Evolutionary conservation across 805 yeast genomes (phyloP).

Genomic region (Candida multigemmis): DNA sequence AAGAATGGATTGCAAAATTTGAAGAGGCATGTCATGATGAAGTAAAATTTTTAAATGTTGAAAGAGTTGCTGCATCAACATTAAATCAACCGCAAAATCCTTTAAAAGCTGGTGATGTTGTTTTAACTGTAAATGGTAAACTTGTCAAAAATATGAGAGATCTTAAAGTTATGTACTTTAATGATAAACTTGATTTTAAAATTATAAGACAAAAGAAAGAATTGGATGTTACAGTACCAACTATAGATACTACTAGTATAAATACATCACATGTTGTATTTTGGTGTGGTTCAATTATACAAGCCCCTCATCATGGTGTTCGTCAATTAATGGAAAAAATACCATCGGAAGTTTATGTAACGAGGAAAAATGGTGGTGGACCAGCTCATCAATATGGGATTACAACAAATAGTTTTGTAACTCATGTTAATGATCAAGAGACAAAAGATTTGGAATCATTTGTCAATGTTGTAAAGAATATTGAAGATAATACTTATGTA

Average conservation of each 20-base stretch:
- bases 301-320: slow-evolving; percentile 89
- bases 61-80: slow-evolving; percentile 51
- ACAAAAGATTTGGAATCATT: slow-evolving; percentile 67
- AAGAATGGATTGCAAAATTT: slow-evolving; percentile 65
- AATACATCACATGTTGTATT: slow-evolving; percentile 59
- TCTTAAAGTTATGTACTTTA: slow-evolving; percentile 40
- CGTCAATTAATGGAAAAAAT: slow-evolving; percentile 70
- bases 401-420: slow-evolving; percentile 72
- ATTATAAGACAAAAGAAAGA: slow-evolving; percentile 67
- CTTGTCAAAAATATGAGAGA: slow-evolving; percentile 63
- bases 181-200: slow-evolving; percentile 42
- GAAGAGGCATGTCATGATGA: slow-evolving; percentile 58
- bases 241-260: slow-evolving; percentile 48
- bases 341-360: slow-evolving; percentile 81
- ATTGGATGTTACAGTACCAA: slow-evolving; percentile 51
- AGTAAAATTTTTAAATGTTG: slow-evolving; percentile 63
- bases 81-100: slow-evolving; percentile 16
- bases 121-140: slow-evolving; percentile 59
- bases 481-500: slow-evolving; percentile 75
- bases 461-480: slow-evolving; percentile 51
- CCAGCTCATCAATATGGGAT: slow-evolving; percentile 82
- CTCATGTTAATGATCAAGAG: slow-evolving; percentile 75
- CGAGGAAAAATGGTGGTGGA: slow-evolving; percentile 67
- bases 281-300: slow-evolving; percentile 82
- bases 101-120: slow-evolving; percentile 62